Evolutionary conservation across 352 stramenopile species (phyloP), one percentile per base, ranked within the genome.

Genomic region (Pythium sukuiense): DNA sequence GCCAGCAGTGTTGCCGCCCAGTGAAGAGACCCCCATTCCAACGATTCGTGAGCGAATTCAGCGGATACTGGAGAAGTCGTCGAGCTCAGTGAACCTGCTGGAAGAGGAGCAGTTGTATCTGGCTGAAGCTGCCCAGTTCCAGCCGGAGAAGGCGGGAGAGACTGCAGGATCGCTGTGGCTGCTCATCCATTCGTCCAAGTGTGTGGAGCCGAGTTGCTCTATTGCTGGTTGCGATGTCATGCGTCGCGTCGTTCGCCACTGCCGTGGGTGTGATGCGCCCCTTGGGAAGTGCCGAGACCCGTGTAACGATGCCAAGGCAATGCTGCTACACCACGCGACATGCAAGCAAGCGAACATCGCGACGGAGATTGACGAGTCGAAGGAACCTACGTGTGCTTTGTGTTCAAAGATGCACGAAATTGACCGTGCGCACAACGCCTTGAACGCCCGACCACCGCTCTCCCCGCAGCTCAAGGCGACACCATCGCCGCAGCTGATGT

Each of bases 251-350:
- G 45, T 90, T 13, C 80, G 78, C 24, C 84, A 90, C 52, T 92
- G 84, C 27, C 55, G 87, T 35, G 70, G 73, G 18, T 92, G 84
- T 49, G 80, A 92, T 32, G 56, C 77, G 6, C 57, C 78, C 4
- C 61, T 92, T n/a, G 82, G 80, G 11, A 81, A 77, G 43, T 92
- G 84, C 69, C 81, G 80, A 32, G 77, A 86, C 41, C 74, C 79
- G 1, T 92, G 84, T 58, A 90, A 92, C 59, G 84, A 90, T 53
- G 84, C 82, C 13, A 92, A 90, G 73, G 78, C 80, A 1, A 92
- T 92, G 80, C 66, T 90, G 32, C 68, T 92, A 1, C 84, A 92
- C 59, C 81, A 88, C 50, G 84, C 72, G 0, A 87, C 80, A 2
- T 92, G 83, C 35, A 67, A 52, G 30, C 46, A 60, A 2, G 18